Conservation (phyloP, 2,329 filamentous ascomycete genomes). For the Xylariaceae sp. region DNA sequence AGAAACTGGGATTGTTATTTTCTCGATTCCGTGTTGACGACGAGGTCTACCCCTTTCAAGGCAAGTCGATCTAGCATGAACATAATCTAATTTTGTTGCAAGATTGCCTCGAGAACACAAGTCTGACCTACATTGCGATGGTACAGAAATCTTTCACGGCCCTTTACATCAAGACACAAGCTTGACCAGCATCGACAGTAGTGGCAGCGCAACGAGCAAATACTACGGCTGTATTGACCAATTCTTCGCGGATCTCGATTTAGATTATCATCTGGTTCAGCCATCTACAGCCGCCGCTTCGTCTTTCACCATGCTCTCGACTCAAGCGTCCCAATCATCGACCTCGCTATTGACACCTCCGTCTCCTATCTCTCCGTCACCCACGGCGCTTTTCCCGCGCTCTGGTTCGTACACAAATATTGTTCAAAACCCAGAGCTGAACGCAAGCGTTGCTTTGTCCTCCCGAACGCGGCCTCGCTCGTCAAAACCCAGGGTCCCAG, state of each 20-base stretch:
- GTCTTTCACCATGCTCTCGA: slow-evolving; percentile 28
- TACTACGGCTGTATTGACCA: slow-evolving; percentile 52
- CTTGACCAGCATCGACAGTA: slow-evolving; percentile 16
- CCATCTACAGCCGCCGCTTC: slow-evolving; percentile 7
- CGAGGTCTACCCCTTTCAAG: slow-evolving; percentile 68
- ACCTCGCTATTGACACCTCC: background rate
- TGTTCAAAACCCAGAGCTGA: background rate
- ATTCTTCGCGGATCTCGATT: slow-evolving; percentile 55
- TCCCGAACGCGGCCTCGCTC: slow-evolving; percentile 7
- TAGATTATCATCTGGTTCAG: slow-evolving; percentile 65
- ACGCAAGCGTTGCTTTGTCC: background rate
- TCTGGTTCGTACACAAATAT: slow-evolving; percentile 13
- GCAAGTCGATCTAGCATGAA: slow-evolving; percentile 40
- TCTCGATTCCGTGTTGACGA: slow-evolving; percentile 59
- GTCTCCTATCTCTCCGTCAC: slow-evolving; percentile 6
- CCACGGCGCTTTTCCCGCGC: slow-evolving; percentile 3
- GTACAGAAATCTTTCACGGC: slow-evolving; percentile 45
- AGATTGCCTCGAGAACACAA: background rate
- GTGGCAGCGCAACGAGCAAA: slow-evolving; percentile 4
- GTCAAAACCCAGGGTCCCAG: slow-evolving; percentile 56
- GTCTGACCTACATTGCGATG: background rate
- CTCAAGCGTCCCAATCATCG: slow-evolving; percentile 34
- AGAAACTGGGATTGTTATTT: slow-evolving; percentile 75
- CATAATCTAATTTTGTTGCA: background rate
- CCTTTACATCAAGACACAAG: slow-evolving; percentile 14